Evolutionary conservation across 441 rosid species (phyloP), one percentile per base, ranked within the genome.

Genomic region (Syzygium syzygioides): DNA sequence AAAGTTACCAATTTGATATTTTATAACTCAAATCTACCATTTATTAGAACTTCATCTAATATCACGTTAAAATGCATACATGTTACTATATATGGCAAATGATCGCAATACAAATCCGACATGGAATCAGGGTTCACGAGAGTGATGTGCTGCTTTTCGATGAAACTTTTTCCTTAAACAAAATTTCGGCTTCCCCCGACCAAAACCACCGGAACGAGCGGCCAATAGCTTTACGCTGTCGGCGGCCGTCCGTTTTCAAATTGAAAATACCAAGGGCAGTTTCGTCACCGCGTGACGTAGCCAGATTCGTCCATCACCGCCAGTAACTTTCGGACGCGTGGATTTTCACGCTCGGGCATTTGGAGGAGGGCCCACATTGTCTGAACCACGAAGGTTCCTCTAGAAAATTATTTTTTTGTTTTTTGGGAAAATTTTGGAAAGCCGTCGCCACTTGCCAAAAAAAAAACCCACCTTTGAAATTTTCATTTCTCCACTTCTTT

Each of bases 101-200:
- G 0, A 2, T 4, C 0, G 0, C 23, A 3, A 32, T 7, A 68
- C 2, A 68, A 3, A 34, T 68, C 34, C 0, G 0, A 68, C 4
- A 0, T 68, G 26, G 2, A 64, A 64, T 60, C 4, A 1, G 6
- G 13, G 17, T 60, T 60, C n/a, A 13, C 1, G 8, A 13, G 2
- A 13, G 15, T 13, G 13, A 60, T 13, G 6, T 12, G 66, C 13
- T 60, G 28, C 48, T 68, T 68, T 66, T 1, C 45, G 2, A 32
- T 4, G 76, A 9, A 30, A 66, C 32, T 30, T 66, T 55, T 62
- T 66, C 76, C 76, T 30, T 9, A 19, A 19, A 30, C 23, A 30
- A 17, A 30, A 34, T 17, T 17, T 11, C 6, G 76, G 12, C 30
- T 66, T 64, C 76, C 76, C 11, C 79, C 45, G 13, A 18, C 3